Evolutionary conservation across 352 stramenopile genomes (phyloP), one percentile per base, ranked within the genome.

Genomic region (Phytophthora macrochlamydospora): DNA sequence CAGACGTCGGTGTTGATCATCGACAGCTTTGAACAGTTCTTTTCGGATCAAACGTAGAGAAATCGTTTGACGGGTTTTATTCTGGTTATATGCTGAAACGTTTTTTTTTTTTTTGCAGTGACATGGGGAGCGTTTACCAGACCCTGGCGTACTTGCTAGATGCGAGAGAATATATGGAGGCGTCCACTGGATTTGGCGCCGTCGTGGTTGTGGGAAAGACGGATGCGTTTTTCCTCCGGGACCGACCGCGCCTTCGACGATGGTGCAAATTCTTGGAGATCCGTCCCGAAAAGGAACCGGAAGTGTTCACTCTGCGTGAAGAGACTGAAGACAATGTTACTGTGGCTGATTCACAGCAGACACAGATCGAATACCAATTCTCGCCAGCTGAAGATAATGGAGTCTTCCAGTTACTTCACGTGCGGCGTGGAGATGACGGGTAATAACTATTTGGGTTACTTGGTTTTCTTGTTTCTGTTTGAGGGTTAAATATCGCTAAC

Each of bases 251-350:
- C 24, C 56, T 90, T 8, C 76, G 72, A 53, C 76, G 81, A 24
- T 90, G 81, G 81, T 90, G 81, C 51, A 71, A 64, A 42, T 83
- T 90, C 28, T 52, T 90, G 29, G 58, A 81, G 53, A 76, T 83
- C 11, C 64, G 69, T 28, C 44, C 57, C 9, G 46, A 62, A 30
- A 51, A 66, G 18, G 61, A 79, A 42, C 64, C 52, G 38, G 65
- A 56, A 43, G 64, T 71, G 42, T 86, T 71, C 54, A 71, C 32
- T 18, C 73, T 75, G 51, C 70, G 61, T 51, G 77, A 79, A 52
- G 69, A 78, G 9, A 33, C 3, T 68, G 8, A 65, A 82, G 7
- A 45, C 37, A 29, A 11, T 6, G 35, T 11, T 40, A 24, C 30
- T 13, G 35, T 62, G 58, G 43, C 45, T 31, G 42, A 48, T 51